Conservation (phyloP, 2,329 filamentous ascomycete genomes). For the Botrytis hyacinthi region DNA sequence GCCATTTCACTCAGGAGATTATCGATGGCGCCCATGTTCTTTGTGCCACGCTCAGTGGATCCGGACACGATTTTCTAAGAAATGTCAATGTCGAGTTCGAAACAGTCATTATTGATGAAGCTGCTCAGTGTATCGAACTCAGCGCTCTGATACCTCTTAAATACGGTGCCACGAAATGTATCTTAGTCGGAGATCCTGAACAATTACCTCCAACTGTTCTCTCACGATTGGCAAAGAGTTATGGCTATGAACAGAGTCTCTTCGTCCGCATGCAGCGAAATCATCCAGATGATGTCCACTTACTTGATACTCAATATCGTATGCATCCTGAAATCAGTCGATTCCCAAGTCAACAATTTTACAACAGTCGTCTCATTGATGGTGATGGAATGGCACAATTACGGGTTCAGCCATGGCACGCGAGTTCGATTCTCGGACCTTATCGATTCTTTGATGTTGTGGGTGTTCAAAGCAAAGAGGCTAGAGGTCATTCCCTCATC, state of each 20-base stretch:
- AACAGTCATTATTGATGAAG: slow-evolving; percentile 97
- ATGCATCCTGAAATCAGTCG: slow-evolving; percentile 97
- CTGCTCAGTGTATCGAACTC: slow-evolving; percentile 95
- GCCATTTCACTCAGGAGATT: slow-evolving; percentile 84
- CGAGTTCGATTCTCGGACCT: slow-evolving; percentile 75
- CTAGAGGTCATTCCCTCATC: slow-evolving; percentile 82
- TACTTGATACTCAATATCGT: slow-evolving; percentile 96
- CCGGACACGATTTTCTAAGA: slow-evolving; percentile 86
- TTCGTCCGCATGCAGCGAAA: slow-evolving; percentile 98
- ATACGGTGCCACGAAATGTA: slow-evolving; percentile 94
- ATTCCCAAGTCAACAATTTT: slow-evolving; percentile 90
- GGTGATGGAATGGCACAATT: slow-evolving; percentile 78
- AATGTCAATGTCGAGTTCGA: slow-evolving; percentile 94
- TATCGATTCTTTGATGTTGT: slow-evolving; percentile 97
- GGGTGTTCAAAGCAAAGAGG: slow-evolving; percentile 79
- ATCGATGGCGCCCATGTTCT: slow-evolving; percentile 88
- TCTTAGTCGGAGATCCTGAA: slow-evolving; percentile 96
- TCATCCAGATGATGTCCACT: slow-evolving; percentile 80
- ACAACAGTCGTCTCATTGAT: slow-evolving; percentile 82
- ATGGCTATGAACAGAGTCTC: slow-evolving; percentile 95
- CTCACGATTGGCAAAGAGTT: slow-evolving; percentile 86
- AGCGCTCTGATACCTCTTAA: slow-evolving; percentile 95
- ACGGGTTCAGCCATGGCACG: slow-evolving; percentile 81
- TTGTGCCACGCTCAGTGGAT: slow-evolving; percentile 91
- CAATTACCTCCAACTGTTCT: slow-evolving; percentile 94